These are phyloP conservation scores for Galerina sulciceps DNA, from an alignment of 768 basidiomycete species.

Conservation along the genomic window DNA sequence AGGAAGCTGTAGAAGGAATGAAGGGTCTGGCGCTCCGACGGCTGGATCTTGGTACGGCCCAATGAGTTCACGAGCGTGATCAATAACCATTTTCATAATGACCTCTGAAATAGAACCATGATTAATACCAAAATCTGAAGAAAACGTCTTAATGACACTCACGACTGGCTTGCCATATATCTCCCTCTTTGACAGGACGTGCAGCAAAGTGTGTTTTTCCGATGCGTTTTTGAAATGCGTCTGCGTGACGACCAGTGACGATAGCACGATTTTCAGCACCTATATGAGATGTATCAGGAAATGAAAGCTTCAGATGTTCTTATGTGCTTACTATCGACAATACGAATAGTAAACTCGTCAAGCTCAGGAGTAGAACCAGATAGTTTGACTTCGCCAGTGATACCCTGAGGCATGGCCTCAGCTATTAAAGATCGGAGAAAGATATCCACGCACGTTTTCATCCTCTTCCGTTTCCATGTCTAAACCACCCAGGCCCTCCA, in stretches of 20 bases:
- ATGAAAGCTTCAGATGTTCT: not conserved
- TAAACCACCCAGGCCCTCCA: slow-evolving; percentile 85
- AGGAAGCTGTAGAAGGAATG: slow-evolving; percentile 75
- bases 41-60: slow-evolving; percentile 55
- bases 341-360: slow-evolving; percentile 79
- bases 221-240: slow-evolving; percentile 60
- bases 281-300: slow-evolving; percentile 26
- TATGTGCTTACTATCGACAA: slow-evolving; percentile 68
- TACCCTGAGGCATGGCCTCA: slow-evolving; percentile 54
- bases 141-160: not conserved
- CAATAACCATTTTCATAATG: slow-evolving; percentile 63
- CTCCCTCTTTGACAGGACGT: slow-evolving; percentile 58
- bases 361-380: slow-evolving; percentile 77
- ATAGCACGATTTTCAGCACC: slow-evolving; percentile 62
- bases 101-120: slow-evolving; percentile 48
- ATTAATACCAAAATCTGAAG: slow-evolving; percentile 2
- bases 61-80: slow-evolving; percentile 57
- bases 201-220: slow-evolving; percentile 78
- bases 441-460: slow-evolving; percentile 62
- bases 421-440: not conserved
- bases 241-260: slow-evolving; percentile 57
- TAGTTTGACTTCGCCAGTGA: slow-evolving; percentile 71
- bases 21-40: slow-evolving; percentile 71
- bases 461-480: slow-evolving; percentile 80
- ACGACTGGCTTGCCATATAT: slow-evolving; percentile 90